Base-by-base conservation (phyloP, 257 asterid genomes). In the Lycium barbarum region DNA sequence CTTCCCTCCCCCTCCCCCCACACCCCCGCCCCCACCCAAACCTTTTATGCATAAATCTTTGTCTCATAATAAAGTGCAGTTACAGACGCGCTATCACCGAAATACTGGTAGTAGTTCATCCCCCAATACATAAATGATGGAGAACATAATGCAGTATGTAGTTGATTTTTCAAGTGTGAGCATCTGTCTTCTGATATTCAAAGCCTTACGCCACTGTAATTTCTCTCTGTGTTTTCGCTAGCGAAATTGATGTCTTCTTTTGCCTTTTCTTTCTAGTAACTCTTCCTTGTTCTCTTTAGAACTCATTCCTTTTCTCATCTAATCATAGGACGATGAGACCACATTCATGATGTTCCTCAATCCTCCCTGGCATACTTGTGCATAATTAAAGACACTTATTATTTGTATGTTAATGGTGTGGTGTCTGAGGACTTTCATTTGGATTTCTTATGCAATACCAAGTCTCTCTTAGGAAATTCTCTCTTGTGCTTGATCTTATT, bases 391-490 rank as follows among this genome's bases (percentile, higher is more conserved):
- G 45, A 26, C 45, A 49, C 81, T 12, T 22, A 76, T 22, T 22
- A 12, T 22, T 74, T 13, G 81, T 76, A 22, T 51, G 63, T 76
- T 51, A 22, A n/a, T 3, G 4, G 33, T 76, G 14, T 51, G 63
- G 20, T 76, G 62, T 76, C 7, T 76, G 63, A 76, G 81, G 45
- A 17, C 22, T 76, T 22, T 76, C 63, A 76, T 76, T 76, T 76
- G 47, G 9, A 51, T 51, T 22, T 51, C 81, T 76, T 51, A 26
- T 76, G 81, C 63, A 49, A 51, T 22, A 26, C 81, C 26, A 51
- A 76, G 81, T 62, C 26, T 76, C 81, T 76, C 81, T 51, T 26
- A 2, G 14, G 12, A 49, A 76, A 76, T 76, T 26, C 82, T 51
- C 63, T 76, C 82, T 11, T 76, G 43, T 76, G 22, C 26, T 47